These are phyloP conservation scores for Juglanconis sp. DNA, from an alignment of 2,329 filamentous ascomycete genomes.

Conservation along the genomic window DNA sequence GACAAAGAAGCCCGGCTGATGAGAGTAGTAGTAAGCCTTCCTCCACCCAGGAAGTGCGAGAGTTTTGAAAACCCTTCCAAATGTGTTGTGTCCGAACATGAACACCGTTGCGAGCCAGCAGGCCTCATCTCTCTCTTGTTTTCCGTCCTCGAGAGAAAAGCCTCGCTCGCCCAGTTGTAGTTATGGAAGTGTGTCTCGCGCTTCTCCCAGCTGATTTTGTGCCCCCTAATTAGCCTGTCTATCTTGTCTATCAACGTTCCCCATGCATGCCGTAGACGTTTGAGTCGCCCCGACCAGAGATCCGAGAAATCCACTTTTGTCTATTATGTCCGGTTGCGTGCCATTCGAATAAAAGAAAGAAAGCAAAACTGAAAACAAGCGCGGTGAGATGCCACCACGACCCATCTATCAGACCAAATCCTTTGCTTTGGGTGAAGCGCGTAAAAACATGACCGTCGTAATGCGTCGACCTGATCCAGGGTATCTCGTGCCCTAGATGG, in stretches of 20 bases:
- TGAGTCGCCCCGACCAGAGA: constrained; percentile 41
- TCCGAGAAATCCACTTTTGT: constrained; percentile 66
- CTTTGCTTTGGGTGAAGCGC: constrained; percentile 33
- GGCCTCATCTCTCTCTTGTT: constrained; percentile 15
- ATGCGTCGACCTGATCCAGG: constrained; percentile 33
- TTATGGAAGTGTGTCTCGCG: constrained; percentile 15
- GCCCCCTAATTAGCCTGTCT: constrained; percentile 19
- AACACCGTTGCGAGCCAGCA: constrained; percentile 18
- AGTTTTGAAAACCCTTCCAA: constrained; percentile 15
- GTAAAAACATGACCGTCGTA: constrained; percentile 39
- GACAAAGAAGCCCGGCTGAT: constrained; percentile 14
- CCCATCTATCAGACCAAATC: constrained; percentile 36
- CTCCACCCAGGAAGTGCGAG: constrained; percentile 17
- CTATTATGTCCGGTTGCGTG: constrained; percentile 45
- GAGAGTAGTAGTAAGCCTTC: constrained; percentile 15
- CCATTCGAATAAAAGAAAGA: constrained; percentile 22
- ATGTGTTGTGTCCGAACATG: constrained; percentile 16
- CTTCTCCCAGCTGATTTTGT: constrained; percentile 19
- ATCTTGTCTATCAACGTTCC: constrained; percentile 21
- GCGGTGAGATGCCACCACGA: constrained; percentile 29
- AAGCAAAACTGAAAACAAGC: constrained; percentile 13
- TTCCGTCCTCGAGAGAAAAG: constrained; percentile 17
- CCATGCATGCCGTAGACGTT: constrained; percentile 19
- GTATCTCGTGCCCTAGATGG: constrained; percentile 24
- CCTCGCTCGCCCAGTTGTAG: constrained; percentile 15